These are phyloP conservation scores for Tetrahymena borealis DNA, from an alignment of 73 alveolate species.

Conservation along the genomic window DNA sequence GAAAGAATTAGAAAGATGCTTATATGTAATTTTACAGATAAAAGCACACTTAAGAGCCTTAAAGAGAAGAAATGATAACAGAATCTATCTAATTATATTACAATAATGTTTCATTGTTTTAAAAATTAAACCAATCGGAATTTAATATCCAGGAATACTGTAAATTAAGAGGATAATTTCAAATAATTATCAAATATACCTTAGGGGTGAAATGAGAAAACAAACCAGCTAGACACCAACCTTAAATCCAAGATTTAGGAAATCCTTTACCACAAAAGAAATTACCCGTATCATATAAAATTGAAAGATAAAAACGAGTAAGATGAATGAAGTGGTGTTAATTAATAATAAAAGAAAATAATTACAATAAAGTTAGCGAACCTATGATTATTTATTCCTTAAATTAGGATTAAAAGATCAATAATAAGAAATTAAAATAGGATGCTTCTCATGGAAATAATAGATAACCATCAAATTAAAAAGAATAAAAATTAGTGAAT, in stretches of 20 bases:
- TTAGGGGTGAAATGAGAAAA: neutral
- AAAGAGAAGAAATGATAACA: neutral
- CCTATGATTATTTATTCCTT: neutral
- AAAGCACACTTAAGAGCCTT: neutral
- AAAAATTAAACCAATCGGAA: neutral
- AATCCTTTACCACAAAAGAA: neutral
- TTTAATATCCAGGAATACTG: neutral
- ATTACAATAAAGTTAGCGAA: neutral
- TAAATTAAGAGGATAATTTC: neutral
- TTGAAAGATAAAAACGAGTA: neutral
- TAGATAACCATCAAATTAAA: neutral
- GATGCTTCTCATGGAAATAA: neutral
- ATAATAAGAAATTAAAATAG: too few relatives aligned
- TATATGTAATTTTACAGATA: neutral
- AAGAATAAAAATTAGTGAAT: neutral
- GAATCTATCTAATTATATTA: neutral
- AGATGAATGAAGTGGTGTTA: neutral
- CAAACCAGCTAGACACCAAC: neutral
- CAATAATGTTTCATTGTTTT: neutral
- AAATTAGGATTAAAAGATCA: too few relatives aligned
- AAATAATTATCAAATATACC: neutral
- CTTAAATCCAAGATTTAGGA: neutral
- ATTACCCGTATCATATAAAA: neutral
- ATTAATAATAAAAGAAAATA: neutral
- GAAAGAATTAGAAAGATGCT: neutral